Percentiles rank a stretch among this genome's conserved stretches.
Conservation (phyloP, 345 rosid genomes). For the Syzygium aqueum region DNA sequence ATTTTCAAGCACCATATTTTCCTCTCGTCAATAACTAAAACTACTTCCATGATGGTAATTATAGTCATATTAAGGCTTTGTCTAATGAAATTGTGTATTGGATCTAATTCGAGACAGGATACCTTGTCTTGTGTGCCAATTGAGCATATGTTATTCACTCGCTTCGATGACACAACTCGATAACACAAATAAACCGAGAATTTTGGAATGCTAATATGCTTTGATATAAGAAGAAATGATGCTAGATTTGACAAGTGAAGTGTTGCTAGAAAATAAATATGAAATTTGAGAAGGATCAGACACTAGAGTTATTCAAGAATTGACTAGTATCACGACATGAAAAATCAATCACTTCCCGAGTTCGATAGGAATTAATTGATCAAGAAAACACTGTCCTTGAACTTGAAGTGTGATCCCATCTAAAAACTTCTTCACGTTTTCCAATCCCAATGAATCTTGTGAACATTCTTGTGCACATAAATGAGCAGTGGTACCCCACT, state of each 20-base stretch:
- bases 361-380: not conserved
- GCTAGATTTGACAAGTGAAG: no score
- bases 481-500: not conserved
- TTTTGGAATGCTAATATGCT: no score
- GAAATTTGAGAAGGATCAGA: no score
- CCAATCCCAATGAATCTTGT: not conserved
- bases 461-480: not conserved
- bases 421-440: not conserved
- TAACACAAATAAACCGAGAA: no score
- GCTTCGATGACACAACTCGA: no score
- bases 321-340: rapidly evolving
- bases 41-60: no score
- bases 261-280: no score
- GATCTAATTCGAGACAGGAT: not conserved
- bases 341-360: not conserved
- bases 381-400: not conserved
- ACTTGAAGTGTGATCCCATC: not conserved
- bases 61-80: no score
- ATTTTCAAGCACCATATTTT: not conserved
- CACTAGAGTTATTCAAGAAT: not conserved
- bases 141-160: not conserved
- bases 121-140: not conserved
- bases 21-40: not conserved
- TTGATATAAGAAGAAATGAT: no score
- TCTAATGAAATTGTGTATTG: no score